phyloP scores from a whole-genome alignment of 306 rosid species.

The Vigna nakashimae region DNA sequence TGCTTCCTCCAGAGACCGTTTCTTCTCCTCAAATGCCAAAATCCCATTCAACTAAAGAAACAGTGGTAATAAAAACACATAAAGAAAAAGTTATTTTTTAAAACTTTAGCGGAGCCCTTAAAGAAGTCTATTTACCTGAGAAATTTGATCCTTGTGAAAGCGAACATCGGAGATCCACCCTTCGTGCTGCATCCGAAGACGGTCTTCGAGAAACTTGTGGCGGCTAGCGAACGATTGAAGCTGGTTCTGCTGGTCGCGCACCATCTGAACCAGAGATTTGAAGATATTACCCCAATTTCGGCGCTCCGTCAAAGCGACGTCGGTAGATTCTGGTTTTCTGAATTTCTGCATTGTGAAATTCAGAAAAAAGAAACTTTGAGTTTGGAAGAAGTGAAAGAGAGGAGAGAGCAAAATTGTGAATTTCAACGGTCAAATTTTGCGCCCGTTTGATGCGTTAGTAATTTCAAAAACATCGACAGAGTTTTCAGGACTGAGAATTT shows the following conservation, averaged over 20 bases:
- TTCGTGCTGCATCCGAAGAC: conserved; percentile 59
- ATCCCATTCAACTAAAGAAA: conserved; percentile 58
- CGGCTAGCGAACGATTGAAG: conserved; percentile 61
- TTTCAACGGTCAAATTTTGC: conserved; percentile 40
- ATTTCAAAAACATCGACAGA: conserved; percentile 12
- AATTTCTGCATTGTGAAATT: conserved; percentile 52
- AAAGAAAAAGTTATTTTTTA: neutral
- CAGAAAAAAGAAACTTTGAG: neutral
- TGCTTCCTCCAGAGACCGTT: conserved; percentile 52
- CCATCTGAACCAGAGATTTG: conserved; percentile 59
- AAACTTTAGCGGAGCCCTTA: conserved; percentile 43
- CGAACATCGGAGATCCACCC: conserved; percentile 66
- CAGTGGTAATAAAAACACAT: conserved; percentile 19
- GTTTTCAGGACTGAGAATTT: neutral
- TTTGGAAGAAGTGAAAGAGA: conserved; percentile 36
- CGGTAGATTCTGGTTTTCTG: conserved; percentile 30
- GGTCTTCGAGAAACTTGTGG: conserved; percentile 66
- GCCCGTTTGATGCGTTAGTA: neutral
- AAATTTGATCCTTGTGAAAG: conserved; percentile 50
- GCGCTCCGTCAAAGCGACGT: conserved; percentile 38
- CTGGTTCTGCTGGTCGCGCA: conserved; percentile 67
- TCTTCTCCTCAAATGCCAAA: conserved; percentile 56
- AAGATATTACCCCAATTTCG: conserved; percentile 69
- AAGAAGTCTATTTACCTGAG: conserved; percentile 57
- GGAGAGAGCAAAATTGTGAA: neutral